Conservation (phyloP, 257 asterid species). For the Solanum chiquidenum region DNA sequence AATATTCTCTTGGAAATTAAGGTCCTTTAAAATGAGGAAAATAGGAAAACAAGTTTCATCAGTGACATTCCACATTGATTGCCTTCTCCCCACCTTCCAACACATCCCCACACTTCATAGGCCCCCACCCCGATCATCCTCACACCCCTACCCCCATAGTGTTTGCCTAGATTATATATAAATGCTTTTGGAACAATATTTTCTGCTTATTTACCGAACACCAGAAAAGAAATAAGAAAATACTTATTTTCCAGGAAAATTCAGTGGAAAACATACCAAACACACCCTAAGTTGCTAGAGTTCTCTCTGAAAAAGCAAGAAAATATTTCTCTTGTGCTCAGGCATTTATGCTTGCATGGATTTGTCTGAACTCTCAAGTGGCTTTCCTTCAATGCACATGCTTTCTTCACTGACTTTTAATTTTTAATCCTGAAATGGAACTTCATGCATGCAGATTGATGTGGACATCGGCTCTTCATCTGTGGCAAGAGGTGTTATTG, state of each 20-base stretch:
- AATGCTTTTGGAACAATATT: not conserved
- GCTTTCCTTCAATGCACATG: not conserved
- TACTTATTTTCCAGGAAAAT: not conserved
- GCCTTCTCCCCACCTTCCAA: not conserved
- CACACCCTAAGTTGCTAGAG: not conserved
- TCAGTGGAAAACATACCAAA: not conserved
- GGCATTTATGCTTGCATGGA: not conserved
- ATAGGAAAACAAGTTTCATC: not conserved
- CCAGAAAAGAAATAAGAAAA: not conserved
- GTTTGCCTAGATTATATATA: not conserved
- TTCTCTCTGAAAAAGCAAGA: not conserved
- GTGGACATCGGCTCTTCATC: conserved; percentile 98
- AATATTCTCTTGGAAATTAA: not conserved
- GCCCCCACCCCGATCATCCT: not conserved
- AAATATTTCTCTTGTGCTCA: not conserved
- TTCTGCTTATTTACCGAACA: not conserved
- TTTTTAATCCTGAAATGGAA: not conserved
- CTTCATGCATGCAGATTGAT: conserved; percentile 61
- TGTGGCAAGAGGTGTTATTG: conserved; percentile 85
- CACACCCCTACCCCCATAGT: not conserved
- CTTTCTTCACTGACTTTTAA: not conserved
- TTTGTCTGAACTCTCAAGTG: not conserved
- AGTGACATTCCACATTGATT: not conserved
- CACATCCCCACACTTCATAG: not conserved
- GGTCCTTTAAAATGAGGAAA: not conserved